phyloP scores from a whole-genome alignment of 352 stramenopile species.

The Albugo candida region DNA sequence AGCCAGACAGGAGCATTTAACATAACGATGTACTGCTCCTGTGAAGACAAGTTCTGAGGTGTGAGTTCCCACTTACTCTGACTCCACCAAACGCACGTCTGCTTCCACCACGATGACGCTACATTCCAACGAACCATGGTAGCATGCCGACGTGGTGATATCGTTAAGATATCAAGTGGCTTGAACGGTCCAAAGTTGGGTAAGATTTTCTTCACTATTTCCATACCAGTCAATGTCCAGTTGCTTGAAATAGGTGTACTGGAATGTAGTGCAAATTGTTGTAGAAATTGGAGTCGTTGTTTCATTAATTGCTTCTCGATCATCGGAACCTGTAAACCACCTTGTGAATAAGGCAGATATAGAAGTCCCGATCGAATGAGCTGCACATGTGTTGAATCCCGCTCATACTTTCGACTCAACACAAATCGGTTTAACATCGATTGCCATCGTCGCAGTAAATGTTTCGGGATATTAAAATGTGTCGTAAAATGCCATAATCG shows the following conservation, averaged over 20 bases:
- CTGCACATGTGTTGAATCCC: constrained; percentile 3
- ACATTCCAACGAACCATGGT: constrained; percentile 4
- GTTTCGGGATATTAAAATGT: neutral
- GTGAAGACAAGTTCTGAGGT: too few species aligned
- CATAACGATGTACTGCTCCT: neutral
- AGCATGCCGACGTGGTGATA: constrained; percentile 4
- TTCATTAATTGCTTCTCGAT: constrained; percentile 4
- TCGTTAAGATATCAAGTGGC: constrained; percentile 4
- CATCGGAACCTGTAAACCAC: constrained; percentile 3
- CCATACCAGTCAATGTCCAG: constrained; percentile 1
- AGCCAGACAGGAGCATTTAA: constrained; percentile 5
- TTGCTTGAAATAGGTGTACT: neutral
- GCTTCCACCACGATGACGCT: neutral
- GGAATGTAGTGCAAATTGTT: constrained; percentile 1
- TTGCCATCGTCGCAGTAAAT: constrained; percentile 1
- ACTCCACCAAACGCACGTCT: constrained; percentile 5
- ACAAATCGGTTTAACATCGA: constrained; percentile 7
- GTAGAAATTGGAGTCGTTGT: constrained; percentile 3
- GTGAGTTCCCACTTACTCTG: constrained; percentile 6
- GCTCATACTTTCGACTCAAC: constrained; percentile 5
- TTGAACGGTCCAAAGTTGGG: constrained; percentile 1
- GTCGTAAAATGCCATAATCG: constrained; percentile 4
- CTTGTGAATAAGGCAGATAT: constrained; percentile 3
- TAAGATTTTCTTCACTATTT: constrained; percentile 1
- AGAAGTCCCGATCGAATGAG: constrained; percentile 3